Conservation (phyloP, 2,329 filamentous ascomycete species). For the Setomelanomma holmii region DNA sequence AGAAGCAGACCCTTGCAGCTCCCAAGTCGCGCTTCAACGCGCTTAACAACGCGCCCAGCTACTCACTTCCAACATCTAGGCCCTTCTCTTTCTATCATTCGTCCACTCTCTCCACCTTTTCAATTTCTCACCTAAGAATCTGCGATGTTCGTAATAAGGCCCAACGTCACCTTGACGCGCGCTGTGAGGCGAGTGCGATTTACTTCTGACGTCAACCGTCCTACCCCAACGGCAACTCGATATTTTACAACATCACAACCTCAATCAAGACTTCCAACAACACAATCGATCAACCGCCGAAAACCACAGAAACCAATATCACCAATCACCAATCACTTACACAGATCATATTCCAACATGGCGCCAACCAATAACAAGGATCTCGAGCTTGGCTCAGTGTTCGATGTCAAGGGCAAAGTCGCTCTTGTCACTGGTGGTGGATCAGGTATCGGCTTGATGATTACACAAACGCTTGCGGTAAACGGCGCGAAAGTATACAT, state of each 20-base stretch:
- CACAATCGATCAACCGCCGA: conserved; percentile 15
- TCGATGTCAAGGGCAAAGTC: conserved; percentile 49
- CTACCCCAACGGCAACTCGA: conserved; percentile 9
- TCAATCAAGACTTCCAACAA: conserved; percentile 5
- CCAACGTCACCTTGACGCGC: conserved; percentile 32
- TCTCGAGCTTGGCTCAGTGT: conserved; percentile 41
- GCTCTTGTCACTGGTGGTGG: conserved; percentile 56
- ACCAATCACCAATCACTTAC: conserved; percentile 19
- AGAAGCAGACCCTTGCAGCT: background rate
- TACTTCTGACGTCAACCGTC: conserved; percentile 34
- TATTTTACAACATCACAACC: conserved; percentile 22
- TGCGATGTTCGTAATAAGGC: background rate
- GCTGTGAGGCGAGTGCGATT: conserved; percentile 8
- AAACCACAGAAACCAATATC: conserved; percentile 16
- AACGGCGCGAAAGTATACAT: conserved; percentile 59
- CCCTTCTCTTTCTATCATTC: background rate
- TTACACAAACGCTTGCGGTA: conserved; percentile 55
- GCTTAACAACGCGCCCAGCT: background rate
- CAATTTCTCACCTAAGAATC: background rate
- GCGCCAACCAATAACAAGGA: conserved; percentile 43
- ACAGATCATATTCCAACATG: conserved; percentile 35
- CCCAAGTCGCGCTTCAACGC: background rate
- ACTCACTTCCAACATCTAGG: background rate
- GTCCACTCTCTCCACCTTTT: background rate
- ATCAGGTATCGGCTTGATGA: conserved; percentile 58